Percentiles rank a stretch among this genome's conserved stretches.
phyloP scores from a whole-genome alignment of 2,329 filamentous ascomycete species.

The Neofusicoccum laricinum region DNA sequence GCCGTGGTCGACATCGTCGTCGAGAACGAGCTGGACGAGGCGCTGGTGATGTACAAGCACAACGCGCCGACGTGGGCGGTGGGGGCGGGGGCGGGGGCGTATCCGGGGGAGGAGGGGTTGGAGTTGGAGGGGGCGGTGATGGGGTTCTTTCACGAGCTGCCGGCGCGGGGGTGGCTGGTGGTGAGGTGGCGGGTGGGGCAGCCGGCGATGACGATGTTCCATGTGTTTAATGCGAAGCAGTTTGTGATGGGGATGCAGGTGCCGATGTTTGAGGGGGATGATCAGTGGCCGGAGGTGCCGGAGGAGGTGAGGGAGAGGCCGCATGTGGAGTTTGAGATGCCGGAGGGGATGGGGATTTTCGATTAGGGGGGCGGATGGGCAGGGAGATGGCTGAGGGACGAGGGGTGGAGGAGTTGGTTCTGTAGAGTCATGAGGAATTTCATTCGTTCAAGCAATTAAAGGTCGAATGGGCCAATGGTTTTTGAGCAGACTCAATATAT shows the following conservation, averaged over 20 bases:
- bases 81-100: conserved; percentile 14
- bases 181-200: conserved; percentile 20
- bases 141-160: conserved; percentile 21
- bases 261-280: conserved; percentile 21
- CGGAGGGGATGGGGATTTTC: conserved; percentile 20
- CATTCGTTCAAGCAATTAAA: too few species aligned
- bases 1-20: conserved; percentile 22
- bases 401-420: too few species aligned
- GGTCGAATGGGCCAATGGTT: too few species aligned
- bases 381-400: too few species aligned
- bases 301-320: conserved; percentile 17
- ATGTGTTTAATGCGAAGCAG: conserved; percentile 19
- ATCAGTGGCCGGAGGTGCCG: conserved; percentile 20
- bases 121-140: conserved; percentile 18
- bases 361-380: neutral
- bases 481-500: too few species aligned
- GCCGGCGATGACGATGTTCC: conserved; percentile 22
- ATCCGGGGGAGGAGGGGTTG: neutral
- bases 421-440: too few species aligned
- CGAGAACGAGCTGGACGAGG: conserved; percentile 19
- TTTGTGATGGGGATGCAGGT: conserved; percentile 23
- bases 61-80: conserved; percentile 21
- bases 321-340: conserved; percentile 21
- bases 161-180: conserved; percentile 20
- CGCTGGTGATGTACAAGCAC: conserved; percentile 21